Evolutionary conservation across 352 stramenopile genomes (phyloP), one percentile per base, ranked within the genome.

Genomic region (Thraustochytrium aureum): DNA sequence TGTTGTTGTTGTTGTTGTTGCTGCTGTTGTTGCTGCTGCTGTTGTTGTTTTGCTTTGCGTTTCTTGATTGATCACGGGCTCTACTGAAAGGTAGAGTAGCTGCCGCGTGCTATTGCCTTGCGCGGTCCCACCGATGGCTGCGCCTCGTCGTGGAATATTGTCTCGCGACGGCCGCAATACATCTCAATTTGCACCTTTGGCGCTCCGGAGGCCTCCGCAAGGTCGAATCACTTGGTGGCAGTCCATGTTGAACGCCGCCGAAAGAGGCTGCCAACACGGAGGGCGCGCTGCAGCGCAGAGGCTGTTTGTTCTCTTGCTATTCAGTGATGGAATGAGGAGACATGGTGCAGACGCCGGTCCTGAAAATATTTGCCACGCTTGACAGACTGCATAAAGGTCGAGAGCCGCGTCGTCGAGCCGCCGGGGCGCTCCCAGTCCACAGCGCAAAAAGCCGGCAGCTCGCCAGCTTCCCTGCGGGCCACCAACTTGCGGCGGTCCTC

Each of bases 341-440:
- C 62, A 12, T 26, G n/a, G 43, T 82, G 56, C 72, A 83, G 45
- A 17, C 74, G 62, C 14, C 62, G 39, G n/a, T 75, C 47, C 5
- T 73, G 38, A 56, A 83, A 83, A 35, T 83, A 83, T 45, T 83
- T 83, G 38, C 43, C 74, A 10, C 64, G 54, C 37, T 83, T 83
- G 39, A 61, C 47, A 3, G 43, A 33, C n/a, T 64, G 81, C 50
- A 50, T 35, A 26, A 75, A 61, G 20, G 14, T 47, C 38, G 42
- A 65, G 38, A 38, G 64, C 17, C 30, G 26, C 41, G 54, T 38
- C 50, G 10, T 52, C 22, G 22, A 32, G 66, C 52, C 66, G 6
- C 30, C 47, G 17, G 10, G 6, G 37, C 33, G n/a, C 37, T 75
- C 66, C 66, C 66, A 75, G 12, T 75, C 66, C 10, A 75, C 66